Evolutionary conservation across 129 eudicot species (phyloP).

Genomic region (Rutidosis leptorrhynchoides): DNA sequence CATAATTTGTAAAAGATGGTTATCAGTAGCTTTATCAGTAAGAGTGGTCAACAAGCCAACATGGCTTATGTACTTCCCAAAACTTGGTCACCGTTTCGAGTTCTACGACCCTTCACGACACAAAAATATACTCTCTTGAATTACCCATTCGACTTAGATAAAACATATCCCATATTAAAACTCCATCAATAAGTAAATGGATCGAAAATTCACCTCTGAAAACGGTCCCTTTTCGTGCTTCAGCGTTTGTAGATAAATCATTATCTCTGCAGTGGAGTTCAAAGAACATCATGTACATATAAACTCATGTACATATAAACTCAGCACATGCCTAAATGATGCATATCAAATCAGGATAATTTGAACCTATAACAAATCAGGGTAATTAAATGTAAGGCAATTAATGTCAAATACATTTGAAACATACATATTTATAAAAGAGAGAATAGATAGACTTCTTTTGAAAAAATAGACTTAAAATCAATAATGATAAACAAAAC

Average conservation of each 20-base stretch:
- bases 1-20: conserved; percentile 86
- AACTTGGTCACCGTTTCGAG: conserved; percentile 62
- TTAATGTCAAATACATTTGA: no score
- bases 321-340: no score
- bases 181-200: background rate
- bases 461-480: no score
- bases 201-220: background rate
- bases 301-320: no score
- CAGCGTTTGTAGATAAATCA: conserved; percentile 3
- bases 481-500: no score
- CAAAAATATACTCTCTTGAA: conserved; percentile 60
- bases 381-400: no score
- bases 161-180: background rate
- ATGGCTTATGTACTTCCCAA: conserved; percentile 88
- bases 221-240: conserved; percentile 7
- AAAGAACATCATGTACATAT: no score
- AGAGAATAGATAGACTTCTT: no score
- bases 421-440: no score
- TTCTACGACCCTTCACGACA: conserved; percentile 73
- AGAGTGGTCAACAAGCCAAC: conserved; percentile 70
- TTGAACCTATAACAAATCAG: no score
- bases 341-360: no score
- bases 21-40: conserved; percentile 58
- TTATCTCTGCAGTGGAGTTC: background rate
- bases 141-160: conserved; percentile 26